Base-by-base conservation (phyloP, 805 yeast genomes). In the Saccharomycopsis oosterbeekiorum region DNA sequence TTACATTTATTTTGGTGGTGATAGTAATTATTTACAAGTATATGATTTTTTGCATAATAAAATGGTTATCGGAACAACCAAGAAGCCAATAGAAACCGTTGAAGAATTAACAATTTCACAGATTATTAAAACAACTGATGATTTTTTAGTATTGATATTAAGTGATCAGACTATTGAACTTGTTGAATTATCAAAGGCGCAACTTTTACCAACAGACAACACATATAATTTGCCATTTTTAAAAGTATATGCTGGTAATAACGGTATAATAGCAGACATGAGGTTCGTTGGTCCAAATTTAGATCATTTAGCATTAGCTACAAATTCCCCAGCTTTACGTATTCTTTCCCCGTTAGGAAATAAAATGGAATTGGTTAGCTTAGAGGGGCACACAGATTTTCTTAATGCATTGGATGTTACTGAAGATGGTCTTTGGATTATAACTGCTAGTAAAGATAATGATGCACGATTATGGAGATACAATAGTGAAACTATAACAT, bases 241-340 rank as follows among this genome's bases (percentile, higher is more conserved):
- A 8, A 76, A 84, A 60, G 79, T 83, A 51, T 78, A 91, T 67
- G 94, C 97, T 0, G 97, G 97, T 67, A 91, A 91, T 72, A 97
- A 93, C 73, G 98, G 97, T 61, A 93, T 94, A 29, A 85, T 94
- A 68, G 96, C 97, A 1, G 98, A 93, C 70, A 80, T 91, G 75
- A 82, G 84, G 66, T 86, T 84, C 68, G 86, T 85, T 39, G 94
- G 94, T 0, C 89, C 89, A 8, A 64, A 71, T 14, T 70, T 75
- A 37, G 70, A 78, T 55, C 74, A 78, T 42, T 71, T 93, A 55
- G 98, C 96, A 4, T 72, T 94, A 65, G 97, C 98, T 1, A 93
- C 98, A 2, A 94, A 94, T 72, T 89, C 98, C 0, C 96, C 97
- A 12, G 84, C 93, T 1, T 74, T 94, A 60, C 78, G 98, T 70